Evolutionary conservation across 768 basidiomycete species (phyloP).

Genomic region (Leucosporidium scottii): DNA sequence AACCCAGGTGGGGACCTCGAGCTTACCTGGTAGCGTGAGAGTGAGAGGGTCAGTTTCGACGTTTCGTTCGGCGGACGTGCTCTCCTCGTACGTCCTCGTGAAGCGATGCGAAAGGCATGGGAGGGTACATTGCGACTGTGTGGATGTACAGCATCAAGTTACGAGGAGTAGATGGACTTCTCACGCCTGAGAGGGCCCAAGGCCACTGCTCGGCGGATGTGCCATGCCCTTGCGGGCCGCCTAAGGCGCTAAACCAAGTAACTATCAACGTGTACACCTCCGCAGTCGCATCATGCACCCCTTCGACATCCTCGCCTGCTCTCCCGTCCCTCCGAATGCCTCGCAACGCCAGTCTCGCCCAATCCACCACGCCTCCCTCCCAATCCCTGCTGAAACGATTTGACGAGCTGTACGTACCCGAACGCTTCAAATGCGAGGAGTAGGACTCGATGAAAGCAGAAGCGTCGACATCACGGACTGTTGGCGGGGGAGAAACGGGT

Average conservation of each 20-base stretch:
- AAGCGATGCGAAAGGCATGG: neutral
- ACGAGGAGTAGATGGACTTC: neutral
- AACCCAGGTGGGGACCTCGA: constrained; percentile 97
- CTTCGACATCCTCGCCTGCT: too few relatives aligned
- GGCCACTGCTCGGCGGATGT: neutral
- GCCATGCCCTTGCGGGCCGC: constrained; percentile 35
- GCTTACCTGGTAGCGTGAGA: constrained; percentile 73
- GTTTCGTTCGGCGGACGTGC: constrained; percentile 38
- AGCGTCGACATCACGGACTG: too few relatives aligned
- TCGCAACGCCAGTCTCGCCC: neutral
- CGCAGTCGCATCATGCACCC: neutral
- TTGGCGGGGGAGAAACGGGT: too few relatives aligned
- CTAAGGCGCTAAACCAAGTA: constrained; percentile 26
- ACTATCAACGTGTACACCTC: neutral
- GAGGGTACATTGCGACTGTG: too few relatives aligned
- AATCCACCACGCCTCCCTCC: neutral
- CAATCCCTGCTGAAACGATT: neutral
- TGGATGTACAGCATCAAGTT: neutral
- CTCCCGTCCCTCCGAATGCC: neutral
- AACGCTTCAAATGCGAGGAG: constrained; percentile 38
- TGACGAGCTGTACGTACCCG: constrained; percentile 25
- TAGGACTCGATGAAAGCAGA: constrained; percentile 24
- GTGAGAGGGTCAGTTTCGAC: neutral
- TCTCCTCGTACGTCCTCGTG: neutral
- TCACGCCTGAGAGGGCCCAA: constrained; percentile 1